These are phyloP conservation scores for Trichosporon sp. DNA, from an alignment of 1,284 basidiomycete species.

Conservation along the genomic window DNA sequence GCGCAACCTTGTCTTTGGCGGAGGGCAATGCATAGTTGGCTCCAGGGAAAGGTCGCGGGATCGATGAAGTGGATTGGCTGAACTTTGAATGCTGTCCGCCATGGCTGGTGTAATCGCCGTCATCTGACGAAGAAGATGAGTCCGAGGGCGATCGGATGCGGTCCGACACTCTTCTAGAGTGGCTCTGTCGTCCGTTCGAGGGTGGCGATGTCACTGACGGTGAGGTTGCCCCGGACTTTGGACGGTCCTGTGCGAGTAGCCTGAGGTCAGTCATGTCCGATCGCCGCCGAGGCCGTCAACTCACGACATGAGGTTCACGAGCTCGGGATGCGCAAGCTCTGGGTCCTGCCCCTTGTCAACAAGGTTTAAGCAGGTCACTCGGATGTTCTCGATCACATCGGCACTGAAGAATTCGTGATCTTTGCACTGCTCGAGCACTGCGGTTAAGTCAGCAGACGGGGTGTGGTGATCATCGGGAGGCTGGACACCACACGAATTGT, in stretches of 20 bases:
- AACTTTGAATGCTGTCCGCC: not conserved
- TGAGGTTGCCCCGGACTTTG: not conserved
- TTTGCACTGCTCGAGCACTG: slow-evolving; percentile 18
- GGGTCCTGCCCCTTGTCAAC: slow-evolving; percentile 29
- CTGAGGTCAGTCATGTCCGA: slow-evolving; percentile 2
- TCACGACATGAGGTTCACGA: slow-evolving; percentile 22
- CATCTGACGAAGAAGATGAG: slow-evolving; percentile 42
- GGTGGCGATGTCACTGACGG: slow-evolving; percentile 4
- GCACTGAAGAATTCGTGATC: slow-evolving; percentile 32
- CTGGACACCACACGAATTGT: not conserved
- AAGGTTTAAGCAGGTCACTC: slow-evolving; percentile 29
- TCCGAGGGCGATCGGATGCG: slow-evolving; percentile 51
- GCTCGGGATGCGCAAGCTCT: slow-evolving; percentile 20
- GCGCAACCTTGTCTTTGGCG: slow-evolving; percentile 19
- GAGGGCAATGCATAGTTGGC: slow-evolving; percentile 18
- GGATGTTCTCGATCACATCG: slow-evolving; percentile 36
- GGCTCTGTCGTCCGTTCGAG: not conserved
- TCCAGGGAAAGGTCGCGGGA: slow-evolving; percentile 15
- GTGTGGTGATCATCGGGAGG: slow-evolving; percentile 2
- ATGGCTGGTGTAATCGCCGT: slow-evolving; percentile 28
- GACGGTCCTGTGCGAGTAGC: not conserved
- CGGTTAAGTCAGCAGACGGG: not conserved
- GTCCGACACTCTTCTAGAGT: slow-evolving; percentile 42
- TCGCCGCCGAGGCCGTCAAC: not conserved
- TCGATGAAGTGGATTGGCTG: slow-evolving; percentile 8